These are phyloP conservation scores for Salvia hispanica DNA, from an alignment of 257 asterid genomes.

Conservation along the genomic window DNA sequence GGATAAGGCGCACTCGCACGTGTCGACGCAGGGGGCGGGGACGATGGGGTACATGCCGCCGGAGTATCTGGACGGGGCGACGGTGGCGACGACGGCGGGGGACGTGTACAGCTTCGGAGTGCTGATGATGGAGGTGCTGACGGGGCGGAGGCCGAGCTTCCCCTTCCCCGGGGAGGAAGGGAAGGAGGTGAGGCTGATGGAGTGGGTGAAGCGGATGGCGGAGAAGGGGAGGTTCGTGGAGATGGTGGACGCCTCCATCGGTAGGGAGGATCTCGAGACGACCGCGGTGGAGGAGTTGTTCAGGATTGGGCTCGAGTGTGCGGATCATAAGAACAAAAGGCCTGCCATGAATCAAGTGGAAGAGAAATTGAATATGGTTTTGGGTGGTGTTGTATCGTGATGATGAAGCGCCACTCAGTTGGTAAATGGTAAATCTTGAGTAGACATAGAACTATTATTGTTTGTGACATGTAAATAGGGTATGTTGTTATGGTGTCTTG, in stretches of 20 bases:
- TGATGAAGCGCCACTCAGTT: too few relatives aligned
- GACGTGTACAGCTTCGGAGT: conserved; percentile 90
- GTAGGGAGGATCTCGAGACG: conserved; percentile 39
- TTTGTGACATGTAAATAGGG: too few relatives aligned
- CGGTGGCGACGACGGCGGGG: conserved; percentile 57
- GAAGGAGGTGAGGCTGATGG: conserved; percentile 62
- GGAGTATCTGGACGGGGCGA: conserved; percentile 66
- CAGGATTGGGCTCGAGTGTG: conserved; percentile 56
- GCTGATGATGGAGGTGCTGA: conserved; percentile 61
- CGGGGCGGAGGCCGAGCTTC: conserved; percentile 70
- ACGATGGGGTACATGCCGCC: conserved; percentile 98
- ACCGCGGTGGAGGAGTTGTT: conserved; percentile 49
- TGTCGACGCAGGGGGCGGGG: conserved; percentile 88
- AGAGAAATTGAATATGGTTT: too few relatives aligned
- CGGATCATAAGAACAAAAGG: conserved; percentile 47
- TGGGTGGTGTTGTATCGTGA: too few relatives aligned
- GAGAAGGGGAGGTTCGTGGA: conserved; percentile 46
- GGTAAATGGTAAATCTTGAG: too few relatives aligned
- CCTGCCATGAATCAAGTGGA: conserved; percentile 37
- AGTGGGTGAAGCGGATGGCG: conserved; percentile 58
- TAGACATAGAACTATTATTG: too few relatives aligned
- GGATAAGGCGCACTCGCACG: conserved; percentile 69
- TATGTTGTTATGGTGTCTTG: too few relatives aligned
- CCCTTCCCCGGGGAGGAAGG: conserved; percentile 68
- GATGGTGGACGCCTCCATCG: conserved; percentile 60